These are phyloP conservation scores for Chrysopogon serrulatus DNA, from an alignment of 176 grass and related monocot genomes.

Conservation along the genomic window DNA sequence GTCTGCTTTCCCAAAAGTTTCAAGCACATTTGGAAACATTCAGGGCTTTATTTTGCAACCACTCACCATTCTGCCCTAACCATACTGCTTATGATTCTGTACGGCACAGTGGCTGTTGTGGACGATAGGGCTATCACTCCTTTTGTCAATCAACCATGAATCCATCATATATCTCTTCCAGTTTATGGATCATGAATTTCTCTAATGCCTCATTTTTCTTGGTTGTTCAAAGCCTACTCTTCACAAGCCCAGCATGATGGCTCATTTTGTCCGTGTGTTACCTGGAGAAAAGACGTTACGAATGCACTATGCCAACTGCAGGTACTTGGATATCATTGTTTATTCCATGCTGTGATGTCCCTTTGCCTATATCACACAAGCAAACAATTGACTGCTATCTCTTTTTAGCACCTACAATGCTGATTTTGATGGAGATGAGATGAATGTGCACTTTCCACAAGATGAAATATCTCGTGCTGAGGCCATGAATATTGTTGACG, in stretches of 20 bases:
- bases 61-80: neutral
- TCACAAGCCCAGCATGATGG: constrained; percentile 99
- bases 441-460: constrained; percentile 98
- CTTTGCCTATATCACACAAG: neutral
- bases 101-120: neutral
- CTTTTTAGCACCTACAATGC: constrained; percentile 94
- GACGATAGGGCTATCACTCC: neutral
- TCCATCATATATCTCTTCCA: neutral
- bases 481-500: constrained; percentile 87
- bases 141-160: neutral
- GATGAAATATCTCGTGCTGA: constrained; percentile 98
- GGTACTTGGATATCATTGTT: constrained; percentile 32
- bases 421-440: constrained; percentile 99
- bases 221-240: constrained; percentile 68
- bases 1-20: neutral
- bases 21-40: neutral
- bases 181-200: neutral
- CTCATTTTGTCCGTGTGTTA: constrained; percentile 86
- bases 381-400: neutral
- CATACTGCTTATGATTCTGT: neutral
- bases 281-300: constrained; percentile 92
- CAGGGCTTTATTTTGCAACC: constrained; percentile 2
- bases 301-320: constrained; percentile 99
- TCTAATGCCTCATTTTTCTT: constrained; percentile 9
- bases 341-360: neutral